Evolutionary conservation across 257 asterid species (phyloP).

Genomic region (Voacanga thouarsii): DNA sequence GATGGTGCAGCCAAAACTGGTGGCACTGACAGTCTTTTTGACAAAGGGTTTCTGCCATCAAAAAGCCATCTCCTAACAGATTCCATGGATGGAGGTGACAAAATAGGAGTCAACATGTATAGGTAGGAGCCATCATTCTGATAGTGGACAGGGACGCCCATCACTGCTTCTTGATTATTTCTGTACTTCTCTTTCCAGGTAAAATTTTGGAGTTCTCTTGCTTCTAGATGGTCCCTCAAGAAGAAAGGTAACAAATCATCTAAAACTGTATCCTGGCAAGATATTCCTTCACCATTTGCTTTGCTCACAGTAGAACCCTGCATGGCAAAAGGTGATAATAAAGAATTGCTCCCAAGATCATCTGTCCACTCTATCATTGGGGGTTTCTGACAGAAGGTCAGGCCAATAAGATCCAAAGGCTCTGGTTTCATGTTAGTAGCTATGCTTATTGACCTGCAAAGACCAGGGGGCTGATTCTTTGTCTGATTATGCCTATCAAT

Average conservation of each 20-base stretch:
- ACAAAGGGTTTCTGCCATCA: constrained; percentile 24
- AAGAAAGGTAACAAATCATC: constrained; percentile 58
- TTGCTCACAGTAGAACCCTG: constrained; percentile 13
- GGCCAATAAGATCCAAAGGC: constrained; percentile 39
- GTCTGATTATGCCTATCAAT: constrained; percentile 19
- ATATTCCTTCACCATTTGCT: constrained; percentile 20
- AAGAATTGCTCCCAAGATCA: constrained; percentile 27
- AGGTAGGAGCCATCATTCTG: constrained; percentile 80
- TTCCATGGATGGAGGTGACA: constrained; percentile 66
- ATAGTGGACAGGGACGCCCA: constrained; percentile 70
- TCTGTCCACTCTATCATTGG: constrained; percentile 53
- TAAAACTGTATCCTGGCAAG: constrained; percentile 25
- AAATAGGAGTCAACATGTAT: constrained; percentile 71
- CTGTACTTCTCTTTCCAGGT: constrained; percentile 26
- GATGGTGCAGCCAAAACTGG: constrained; percentile 34
- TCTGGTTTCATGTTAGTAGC: constrained; percentile 29
- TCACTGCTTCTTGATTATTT: constrained; percentile 31
- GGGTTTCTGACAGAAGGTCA: constrained; percentile 60
- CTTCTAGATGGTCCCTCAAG: constrained; percentile 35
- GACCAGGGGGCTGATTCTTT: constrained; percentile 15
- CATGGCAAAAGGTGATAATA: constrained; percentile 18
- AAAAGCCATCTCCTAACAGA: constrained; percentile 58
- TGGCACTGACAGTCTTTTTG: constrained; percentile 23
- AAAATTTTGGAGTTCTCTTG: constrained; percentile 24
- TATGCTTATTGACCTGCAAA: constrained; percentile 22